Percentiles rank a stretch among this genome's conserved stretches.
These are phyloP conservation scores for Rhodocollybia butyracea DNA, from an alignment of 768 basidiomycete species.

Conservation along the genomic window DNA sequence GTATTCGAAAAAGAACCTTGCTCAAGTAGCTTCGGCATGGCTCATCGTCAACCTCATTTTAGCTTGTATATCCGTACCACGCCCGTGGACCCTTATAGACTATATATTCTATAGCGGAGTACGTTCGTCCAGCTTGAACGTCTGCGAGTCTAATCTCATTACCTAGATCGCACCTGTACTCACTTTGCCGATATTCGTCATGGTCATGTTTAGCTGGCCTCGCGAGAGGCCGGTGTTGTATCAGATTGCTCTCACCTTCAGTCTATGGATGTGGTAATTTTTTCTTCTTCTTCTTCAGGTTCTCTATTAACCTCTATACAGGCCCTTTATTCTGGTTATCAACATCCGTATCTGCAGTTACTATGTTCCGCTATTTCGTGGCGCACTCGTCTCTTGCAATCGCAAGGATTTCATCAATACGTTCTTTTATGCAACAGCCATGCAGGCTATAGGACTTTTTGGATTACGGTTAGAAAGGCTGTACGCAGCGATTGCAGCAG, in stretches of 20 bases:
- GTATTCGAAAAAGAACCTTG: constrained; percentile 11
- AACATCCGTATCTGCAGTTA: constrained; percentile 23
- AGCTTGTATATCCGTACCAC: constrained; percentile 16
- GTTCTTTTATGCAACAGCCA: constrained; percentile 37
- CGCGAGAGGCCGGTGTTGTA: constrained; percentile 41
- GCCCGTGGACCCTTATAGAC: constrained; percentile 22
- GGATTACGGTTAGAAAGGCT: constrained; percentile 45
- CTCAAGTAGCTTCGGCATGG: constrained; percentile 19
- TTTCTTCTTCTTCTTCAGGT: not conserved
- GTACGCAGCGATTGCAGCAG: constrained; percentile 37
- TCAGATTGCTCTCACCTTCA: constrained; percentile 41
- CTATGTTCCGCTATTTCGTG: constrained; percentile 7
- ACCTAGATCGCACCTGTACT: constrained; percentile 41
- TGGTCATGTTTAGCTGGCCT: constrained; percentile 52
- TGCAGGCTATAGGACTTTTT: constrained; percentile 50
- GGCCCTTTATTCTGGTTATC: constrained; percentile 26
- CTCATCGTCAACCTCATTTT: constrained; percentile 23
- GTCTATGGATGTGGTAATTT: constrained; percentile 49
- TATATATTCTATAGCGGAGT: constrained; percentile 43
- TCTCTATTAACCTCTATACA: constrained; percentile 6
- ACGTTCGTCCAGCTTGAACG: constrained; percentile 16
- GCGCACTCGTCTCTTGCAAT: constrained; percentile 25
- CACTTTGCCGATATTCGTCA: constrained; percentile 43
- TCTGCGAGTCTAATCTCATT: constrained; percentile 1
- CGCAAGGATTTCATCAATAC: constrained; percentile 39